These are phyloP conservation scores for Cryptococcus sp. DNA, from an alignment of 1,284 basidiomycete genomes.

Conservation along the genomic window DNA sequence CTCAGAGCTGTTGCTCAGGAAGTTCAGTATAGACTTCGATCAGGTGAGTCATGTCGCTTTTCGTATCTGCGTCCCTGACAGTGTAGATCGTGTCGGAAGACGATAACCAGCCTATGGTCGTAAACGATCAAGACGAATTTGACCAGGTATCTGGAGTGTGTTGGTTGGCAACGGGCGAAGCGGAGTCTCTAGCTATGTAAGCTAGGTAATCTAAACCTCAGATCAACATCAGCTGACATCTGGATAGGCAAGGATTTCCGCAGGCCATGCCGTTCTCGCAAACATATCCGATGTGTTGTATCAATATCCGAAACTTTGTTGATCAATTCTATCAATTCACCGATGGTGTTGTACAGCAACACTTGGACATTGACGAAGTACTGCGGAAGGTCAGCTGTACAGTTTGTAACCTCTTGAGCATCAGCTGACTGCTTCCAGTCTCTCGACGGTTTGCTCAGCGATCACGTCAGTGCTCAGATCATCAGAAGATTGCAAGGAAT, in stretches of 20 bases:
- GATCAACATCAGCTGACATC: background rate
- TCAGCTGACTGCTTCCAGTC: slow-evolving; percentile 54
- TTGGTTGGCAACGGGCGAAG: slow-evolving; percentile 73
- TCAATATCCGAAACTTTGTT: slow-evolving; percentile 90
- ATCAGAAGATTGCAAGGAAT: slow-evolving; percentile 63
- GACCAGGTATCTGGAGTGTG: slow-evolving; percentile 74
- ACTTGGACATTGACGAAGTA: slow-evolving; percentile 86
- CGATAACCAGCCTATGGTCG: slow-evolving; percentile 87
- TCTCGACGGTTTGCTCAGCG: slow-evolving; percentile 75
- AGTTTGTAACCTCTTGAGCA: background rate
- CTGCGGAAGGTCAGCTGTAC: slow-evolving; percentile 65
- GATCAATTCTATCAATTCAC: slow-evolving; percentile 96
- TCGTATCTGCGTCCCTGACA: slow-evolving; percentile 1
- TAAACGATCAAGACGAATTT: slow-evolving; percentile 66
- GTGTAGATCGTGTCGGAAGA: slow-evolving; percentile 77
- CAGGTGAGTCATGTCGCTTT: slow-evolving; percentile 51
- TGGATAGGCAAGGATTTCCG: slow-evolving; percentile 62
- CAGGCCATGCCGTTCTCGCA: slow-evolving; percentile 88
- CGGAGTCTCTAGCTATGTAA: slow-evolving; percentile 60
- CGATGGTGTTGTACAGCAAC: slow-evolving; percentile 87
- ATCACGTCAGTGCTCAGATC: slow-evolving; percentile 75
- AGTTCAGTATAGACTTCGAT: slow-evolving; percentile 78
- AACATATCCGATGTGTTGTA: slow-evolving; percentile 90
- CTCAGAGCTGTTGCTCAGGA: slow-evolving; percentile 71
- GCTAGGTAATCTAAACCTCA: slow-evolving; percentile 16